A percentile compares a stretch with the other conserved stretches of the same genome.
These are phyloP conservation scores for Kwoniella dendrophila DNA, from an alignment of 768 basidiomycete genomes.

Conservation along the genomic window DNA sequence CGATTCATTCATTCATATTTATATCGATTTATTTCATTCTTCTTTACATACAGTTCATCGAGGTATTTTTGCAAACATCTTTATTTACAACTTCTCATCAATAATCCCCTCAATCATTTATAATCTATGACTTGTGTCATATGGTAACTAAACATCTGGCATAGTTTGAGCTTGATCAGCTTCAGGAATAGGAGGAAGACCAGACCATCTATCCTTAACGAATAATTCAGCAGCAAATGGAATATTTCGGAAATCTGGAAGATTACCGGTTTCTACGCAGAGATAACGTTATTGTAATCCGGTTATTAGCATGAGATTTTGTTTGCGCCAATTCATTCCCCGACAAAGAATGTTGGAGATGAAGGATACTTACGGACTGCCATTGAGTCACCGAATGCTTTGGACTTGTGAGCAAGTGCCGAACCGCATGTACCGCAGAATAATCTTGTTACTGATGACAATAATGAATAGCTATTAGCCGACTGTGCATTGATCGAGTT, in stretches of 20 bases:
- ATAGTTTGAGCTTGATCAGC: slow-evolving; percentile 36
- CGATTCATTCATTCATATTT: no score
- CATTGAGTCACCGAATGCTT: slow-evolving; percentile 40
- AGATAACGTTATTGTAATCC: background rate
- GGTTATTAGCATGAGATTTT: background rate
- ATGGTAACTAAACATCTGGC: slow-evolving; percentile 20
- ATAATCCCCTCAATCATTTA: no score
- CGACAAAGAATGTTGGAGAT: background rate
- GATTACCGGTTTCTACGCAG: slow-evolving; percentile 36
- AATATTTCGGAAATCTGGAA: slow-evolving; percentile 40
- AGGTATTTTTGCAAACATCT: no score
- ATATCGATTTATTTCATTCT: no score
- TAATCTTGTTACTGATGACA: slow-evolving; percentile 30
- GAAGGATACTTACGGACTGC: slow-evolving; percentile 34
- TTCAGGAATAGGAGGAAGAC: slow-evolving; percentile 24
- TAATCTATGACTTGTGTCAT: no score
- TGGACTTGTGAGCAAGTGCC: slow-evolving; percentile 40
- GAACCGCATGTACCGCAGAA: slow-evolving; percentile 43
- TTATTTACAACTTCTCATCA: no score
- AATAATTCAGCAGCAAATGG: slow-evolving; percentile 43
- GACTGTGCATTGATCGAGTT: background rate
- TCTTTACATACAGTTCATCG: no score
- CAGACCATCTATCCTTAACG: slow-evolving; percentile 43
- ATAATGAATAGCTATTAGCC: background rate
- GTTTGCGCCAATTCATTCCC: no score